phyloP scores from a whole-genome alignment of 2,329 filamentous ascomycete genomes.

The Verticillium nonalfalfae region DNA sequence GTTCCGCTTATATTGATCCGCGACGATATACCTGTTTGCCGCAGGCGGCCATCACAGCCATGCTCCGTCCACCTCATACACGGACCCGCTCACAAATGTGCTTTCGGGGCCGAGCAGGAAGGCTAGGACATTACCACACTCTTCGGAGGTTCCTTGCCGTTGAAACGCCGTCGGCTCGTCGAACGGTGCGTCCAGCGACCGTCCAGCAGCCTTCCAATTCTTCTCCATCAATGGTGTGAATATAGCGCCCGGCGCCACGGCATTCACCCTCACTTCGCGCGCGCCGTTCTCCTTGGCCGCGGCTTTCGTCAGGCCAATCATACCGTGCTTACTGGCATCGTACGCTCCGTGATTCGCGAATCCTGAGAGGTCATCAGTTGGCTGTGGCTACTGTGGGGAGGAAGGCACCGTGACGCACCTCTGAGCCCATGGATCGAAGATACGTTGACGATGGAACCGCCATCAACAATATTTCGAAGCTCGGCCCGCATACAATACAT shows the following conservation, averaged over 20 bases:
- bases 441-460: conserved; percentile 54
- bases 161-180: conserved; percentile 34
- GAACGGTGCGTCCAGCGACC: conserved; percentile 29
- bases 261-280: conserved; percentile 37
- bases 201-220: conserved; percentile 25
- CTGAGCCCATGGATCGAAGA: conserved; percentile 41
- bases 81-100: conserved; percentile 37
- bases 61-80: conserved; percentile 40
- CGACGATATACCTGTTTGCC: background rate
- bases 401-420: background rate
- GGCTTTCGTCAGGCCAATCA: conserved; percentile 27
- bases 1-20: background rate
- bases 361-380: conserved; percentile 8
- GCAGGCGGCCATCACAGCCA: conserved; percentile 21
- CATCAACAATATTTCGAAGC: conserved; percentile 34
- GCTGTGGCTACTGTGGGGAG: background rate
- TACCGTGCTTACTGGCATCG: conserved; percentile 30
- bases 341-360: conserved; percentile 28
- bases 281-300: conserved; percentile 32
- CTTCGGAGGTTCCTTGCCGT: conserved; percentile 39
- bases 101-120: conserved; percentile 41
- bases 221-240: conserved; percentile 41
- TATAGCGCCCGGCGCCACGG: conserved; percentile 39
- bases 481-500: conserved; percentile 44
- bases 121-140: conserved; percentile 37